Percentiles rank a stretch among this genome's conserved stretches.
These are phyloP conservation scores for Simmondsia chinensis DNA, from an alignment of 148 eudicot genomes.

Conservation along the genomic window DNA sequence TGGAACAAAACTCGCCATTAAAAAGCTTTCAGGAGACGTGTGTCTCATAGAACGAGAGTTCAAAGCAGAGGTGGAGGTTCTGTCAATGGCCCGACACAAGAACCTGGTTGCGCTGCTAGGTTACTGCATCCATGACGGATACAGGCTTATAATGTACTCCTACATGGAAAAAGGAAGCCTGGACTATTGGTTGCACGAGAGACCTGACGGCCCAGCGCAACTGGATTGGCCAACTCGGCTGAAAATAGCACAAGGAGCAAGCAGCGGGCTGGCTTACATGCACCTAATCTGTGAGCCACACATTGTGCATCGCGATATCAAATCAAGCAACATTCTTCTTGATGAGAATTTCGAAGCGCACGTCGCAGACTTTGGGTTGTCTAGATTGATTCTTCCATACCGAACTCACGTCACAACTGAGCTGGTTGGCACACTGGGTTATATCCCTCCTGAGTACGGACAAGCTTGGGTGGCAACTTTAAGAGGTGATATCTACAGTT, in stretches of 20 bases:
- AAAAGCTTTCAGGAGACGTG: constrained; percentile 89
- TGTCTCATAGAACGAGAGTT: constrained; percentile 89
- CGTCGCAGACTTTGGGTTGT: constrained; percentile 88
- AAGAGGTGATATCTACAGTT: constrained; percentile 88
- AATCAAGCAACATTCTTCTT: constrained; percentile 88
- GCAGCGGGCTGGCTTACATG: constrained; percentile 87
- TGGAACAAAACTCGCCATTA: constrained; percentile 72
- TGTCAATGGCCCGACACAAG: constrained; percentile 75
- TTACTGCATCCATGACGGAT: constrained; percentile 73
- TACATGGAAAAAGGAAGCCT: constrained; percentile 94
- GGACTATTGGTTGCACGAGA: constrained; percentile 94
- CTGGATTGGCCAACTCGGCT: constrained; percentile 81
- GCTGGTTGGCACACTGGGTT: constrained; percentile 86
- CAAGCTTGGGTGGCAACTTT: constrained; percentile 90
- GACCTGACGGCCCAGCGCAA: constrained; percentile 49
- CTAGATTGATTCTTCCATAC: constrained; percentile 72
- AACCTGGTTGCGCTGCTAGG: constrained; percentile 83
- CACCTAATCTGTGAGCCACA: constrained; percentile 85
- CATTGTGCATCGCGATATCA: constrained; percentile 90
- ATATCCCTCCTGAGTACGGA: constrained; percentile 91
- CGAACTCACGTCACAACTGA: constrained; percentile 89
- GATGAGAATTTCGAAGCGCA: constrained; percentile 78
- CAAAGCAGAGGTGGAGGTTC: constrained; percentile 81
- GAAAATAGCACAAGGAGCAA: constrained; percentile 57
- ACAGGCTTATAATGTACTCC: constrained; percentile 65